phyloP scores from a whole-genome alignment of 768 basidiomycete genomes.

The Termitomyces sp. region DNA sequence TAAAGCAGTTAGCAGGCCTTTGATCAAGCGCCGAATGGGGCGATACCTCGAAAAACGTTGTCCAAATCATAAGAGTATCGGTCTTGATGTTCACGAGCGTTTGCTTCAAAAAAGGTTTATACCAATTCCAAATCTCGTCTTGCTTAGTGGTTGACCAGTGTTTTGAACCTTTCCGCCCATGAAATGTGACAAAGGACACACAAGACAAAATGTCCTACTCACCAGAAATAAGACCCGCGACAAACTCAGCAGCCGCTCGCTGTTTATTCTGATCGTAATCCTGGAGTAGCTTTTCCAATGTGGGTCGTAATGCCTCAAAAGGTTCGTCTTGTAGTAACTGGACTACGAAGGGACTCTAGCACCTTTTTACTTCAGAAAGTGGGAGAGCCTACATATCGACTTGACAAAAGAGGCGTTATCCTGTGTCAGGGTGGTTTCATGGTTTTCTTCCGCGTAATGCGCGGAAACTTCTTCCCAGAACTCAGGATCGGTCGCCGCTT shows the following conservation, averaged over 20 bases:
- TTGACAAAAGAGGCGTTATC: conserved; percentile 72
- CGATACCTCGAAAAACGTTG: conserved; percentile 69
- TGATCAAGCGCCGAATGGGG: not conserved
- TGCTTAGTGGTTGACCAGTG: conserved; percentile 81
- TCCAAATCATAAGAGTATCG: conserved; percentile 75
- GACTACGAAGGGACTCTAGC: conserved; percentile 31
- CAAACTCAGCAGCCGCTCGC: conserved; percentile 78
- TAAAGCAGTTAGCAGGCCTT: conserved; percentile 3
- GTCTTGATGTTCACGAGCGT: conserved; percentile 73
- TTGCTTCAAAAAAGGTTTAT: conserved; percentile 56
- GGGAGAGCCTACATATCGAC: conserved; percentile 54
- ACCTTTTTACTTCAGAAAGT: not conserved
- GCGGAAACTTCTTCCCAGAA: conserved; percentile 69
- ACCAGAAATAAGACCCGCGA: conserved; percentile 71
- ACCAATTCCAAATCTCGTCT: conserved; percentile 73
- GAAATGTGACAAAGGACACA: conserved; percentile 5
- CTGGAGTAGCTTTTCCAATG: conserved; percentile 55
- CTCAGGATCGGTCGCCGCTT: conserved; percentile 35
- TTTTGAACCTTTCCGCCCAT: conserved; percentile 54
- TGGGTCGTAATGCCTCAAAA: conserved; percentile 53
- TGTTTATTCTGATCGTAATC: conserved; percentile 84
- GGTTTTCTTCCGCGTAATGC: conserved; percentile 76
- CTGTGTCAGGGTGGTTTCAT: conserved; percentile 54
- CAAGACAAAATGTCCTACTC: conserved; percentile 1
- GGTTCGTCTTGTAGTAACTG: conserved; percentile 77